Evolutionary conservation across 2,329 filamentous ascomycete species (phyloP).

Genomic region (Beauveria asiatica): DNA sequence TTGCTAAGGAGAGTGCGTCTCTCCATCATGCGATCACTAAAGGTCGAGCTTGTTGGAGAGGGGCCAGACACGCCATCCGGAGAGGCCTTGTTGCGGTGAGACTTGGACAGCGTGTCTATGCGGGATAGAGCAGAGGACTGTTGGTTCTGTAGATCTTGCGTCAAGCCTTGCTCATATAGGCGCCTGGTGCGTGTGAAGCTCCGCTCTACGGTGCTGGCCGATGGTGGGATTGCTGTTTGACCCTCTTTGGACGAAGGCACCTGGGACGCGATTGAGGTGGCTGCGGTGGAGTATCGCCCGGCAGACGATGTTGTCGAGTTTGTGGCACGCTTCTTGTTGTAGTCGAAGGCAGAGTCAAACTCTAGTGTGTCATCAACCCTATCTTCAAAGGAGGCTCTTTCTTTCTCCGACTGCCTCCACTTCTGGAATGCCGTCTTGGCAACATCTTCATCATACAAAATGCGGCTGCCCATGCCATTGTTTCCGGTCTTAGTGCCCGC

Average conservation of each 20-base stretch:
- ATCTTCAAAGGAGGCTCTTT: slow-evolving; percentile 38
- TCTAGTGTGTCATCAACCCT: slow-evolving; percentile 23
- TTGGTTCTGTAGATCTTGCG: slow-evolving; percentile 71
- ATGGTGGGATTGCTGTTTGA: slow-evolving; percentile 27
- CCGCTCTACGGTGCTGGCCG: slow-evolving; percentile 44
- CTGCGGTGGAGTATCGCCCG: slow-evolving; percentile 72
- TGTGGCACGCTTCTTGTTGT: slow-evolving; percentile 71
- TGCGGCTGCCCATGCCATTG: slow-evolving; percentile 54
- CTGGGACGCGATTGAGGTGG: slow-evolving; percentile 69
- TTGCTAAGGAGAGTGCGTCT: slow-evolving; percentile 40
- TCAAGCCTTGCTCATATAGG: slow-evolving; percentile 75
- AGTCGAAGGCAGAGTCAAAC: slow-evolving; percentile 49
- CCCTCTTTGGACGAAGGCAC: slow-evolving; percentile 43
- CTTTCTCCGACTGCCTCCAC: slow-evolving; percentile 54
- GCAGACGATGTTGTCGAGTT: slow-evolving; percentile 73
- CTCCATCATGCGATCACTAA: slow-evolving; percentile 39
- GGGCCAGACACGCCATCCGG: slow-evolving; percentile 39
- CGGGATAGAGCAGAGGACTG: slow-evolving; percentile 69
- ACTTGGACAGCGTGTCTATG: slow-evolving; percentile 68
- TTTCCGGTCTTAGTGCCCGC: slow-evolving; percentile 30
- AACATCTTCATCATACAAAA: slow-evolving; percentile 82
- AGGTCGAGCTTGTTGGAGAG: slow-evolving; percentile 35
- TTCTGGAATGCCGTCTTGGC: slow-evolving; percentile 76
- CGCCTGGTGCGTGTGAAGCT: slow-evolving; percentile 62
- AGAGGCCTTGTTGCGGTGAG: slow-evolving; percentile 40